Conservation (phyloP, 2,329 filamentous ascomycete species). For the Phialemoniopsis sp. region DNA sequence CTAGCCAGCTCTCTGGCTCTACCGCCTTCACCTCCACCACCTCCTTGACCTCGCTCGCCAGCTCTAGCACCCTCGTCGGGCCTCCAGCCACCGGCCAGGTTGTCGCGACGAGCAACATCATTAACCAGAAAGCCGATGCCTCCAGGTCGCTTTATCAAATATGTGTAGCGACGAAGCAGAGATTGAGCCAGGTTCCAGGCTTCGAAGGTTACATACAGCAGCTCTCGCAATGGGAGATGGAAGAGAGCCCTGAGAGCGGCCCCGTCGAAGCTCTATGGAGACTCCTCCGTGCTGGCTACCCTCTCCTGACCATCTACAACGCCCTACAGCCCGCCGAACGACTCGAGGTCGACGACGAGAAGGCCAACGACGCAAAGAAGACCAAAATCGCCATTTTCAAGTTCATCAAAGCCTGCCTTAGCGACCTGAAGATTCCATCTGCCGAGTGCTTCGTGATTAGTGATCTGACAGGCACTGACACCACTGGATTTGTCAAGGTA, state of each 20-base stretch:
- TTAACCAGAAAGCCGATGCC: conserved; percentile 94
- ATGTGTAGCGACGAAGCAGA: conserved; percentile 78
- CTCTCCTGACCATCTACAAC: conserved; percentile 87
- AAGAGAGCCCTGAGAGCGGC: conserved; percentile 58
- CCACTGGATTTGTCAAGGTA: conserved; percentile 95
- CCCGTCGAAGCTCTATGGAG: conserved; percentile 91
- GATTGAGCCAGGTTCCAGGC: conserved; percentile 76
- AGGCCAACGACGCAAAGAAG: conserved; percentile 62
- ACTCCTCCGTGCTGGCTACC: conserved; percentile 77
- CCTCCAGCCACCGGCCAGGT: conserved; percentile 54
- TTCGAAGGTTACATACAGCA: conserved; percentile 74
- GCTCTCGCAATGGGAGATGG: conserved; percentile 63
- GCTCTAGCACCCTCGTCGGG: conserved; percentile 33
- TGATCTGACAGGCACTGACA: conserved; percentile 90
- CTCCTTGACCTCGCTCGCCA: conserved; percentile 46
- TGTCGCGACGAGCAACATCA: conserved; percentile 84
- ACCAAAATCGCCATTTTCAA: conserved; percentile 88
- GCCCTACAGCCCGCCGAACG: conserved; percentile 66
- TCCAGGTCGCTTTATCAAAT: conserved; percentile 92
- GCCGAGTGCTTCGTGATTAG: conserved; percentile 88
- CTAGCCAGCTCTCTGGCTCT: conserved; percentile 60
- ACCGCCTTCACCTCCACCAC: conserved; percentile 50
- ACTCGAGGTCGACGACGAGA: conserved; percentile 62
- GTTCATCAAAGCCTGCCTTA: conserved; percentile 85
- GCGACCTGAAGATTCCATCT: conserved; percentile 73